Base-by-base conservation (phyloP, 2,329 filamentous ascomycete genomes). In the Tetracladium maxilliforme region DNA sequence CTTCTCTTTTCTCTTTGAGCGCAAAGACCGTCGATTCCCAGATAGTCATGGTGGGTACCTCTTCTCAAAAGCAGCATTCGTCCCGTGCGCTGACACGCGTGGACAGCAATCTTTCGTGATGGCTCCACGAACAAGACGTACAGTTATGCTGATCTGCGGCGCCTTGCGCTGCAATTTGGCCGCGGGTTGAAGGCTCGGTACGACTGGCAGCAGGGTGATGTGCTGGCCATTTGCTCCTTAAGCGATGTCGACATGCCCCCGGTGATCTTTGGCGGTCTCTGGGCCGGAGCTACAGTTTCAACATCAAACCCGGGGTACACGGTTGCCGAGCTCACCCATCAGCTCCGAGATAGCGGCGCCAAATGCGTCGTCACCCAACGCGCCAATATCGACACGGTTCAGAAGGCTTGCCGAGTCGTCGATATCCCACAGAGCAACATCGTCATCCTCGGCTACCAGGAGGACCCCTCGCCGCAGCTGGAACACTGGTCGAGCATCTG, bases 261-360 rank as follows among this genome's bases (percentile, higher is more conserved):
- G 6, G 51, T 82, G 22, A 81, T 70, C 46, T 80, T 79, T 56
- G 84, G 82, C 19, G 63, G 69, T 8, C 68, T 77, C 34, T 92
- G 81, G 77, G 76, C 79, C 2, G 83, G 82, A 25, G 82, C 77
- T 21, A 55, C 79, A 27, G 56, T 79, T 10, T 80, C 73, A 13
- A 80, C 83, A 0, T 82, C 81, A 4, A 92, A 92, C 43, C 83
- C 83, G 13, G 69, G 71, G 5, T 92, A 92, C 51, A 90, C 78
- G 0, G 67, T 66, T 11, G 68, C 79, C n/a, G 84, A 93, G 49
- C 62, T 92, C 15, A 70, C 75, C 4, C 81, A 78, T 41, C 84
- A 92, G 52, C 63, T 92, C 29, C 67, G 68, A 38, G 77, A 87
- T 47, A 74, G 74, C 1, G 64, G 66, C 2, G 78, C 79, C 16